Percentiles rank a stretch among this genome's conserved stretches.
phyloP scores from a whole-genome alignment of 1,139 yeast genomes.

The Lodderomyces parapsilosis region DNA sequence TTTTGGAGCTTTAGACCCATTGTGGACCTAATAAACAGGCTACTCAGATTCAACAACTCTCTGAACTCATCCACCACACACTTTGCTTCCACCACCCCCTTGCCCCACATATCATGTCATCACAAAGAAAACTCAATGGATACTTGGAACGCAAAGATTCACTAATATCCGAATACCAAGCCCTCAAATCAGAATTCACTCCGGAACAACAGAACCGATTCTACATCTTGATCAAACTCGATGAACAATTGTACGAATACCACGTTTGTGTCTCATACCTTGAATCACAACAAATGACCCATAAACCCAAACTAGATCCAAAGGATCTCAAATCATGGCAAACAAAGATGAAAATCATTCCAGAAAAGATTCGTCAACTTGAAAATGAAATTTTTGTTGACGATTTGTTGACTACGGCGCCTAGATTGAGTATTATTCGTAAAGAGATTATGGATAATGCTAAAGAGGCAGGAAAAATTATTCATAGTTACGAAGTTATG shows the following conservation, averaged over 20 bases:
- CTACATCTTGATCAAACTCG: conserved; percentile 22
- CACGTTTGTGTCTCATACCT: conserved; percentile 19
- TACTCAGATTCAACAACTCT: no score
- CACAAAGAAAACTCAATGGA: conserved; percentile 18
- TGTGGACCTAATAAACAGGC: no score
- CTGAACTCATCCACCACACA: conserved; percentile 3
- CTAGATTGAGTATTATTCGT: conserved; percentile 26
- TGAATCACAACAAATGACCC: conserved; percentile 6
- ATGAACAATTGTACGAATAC: conserved; percentile 24
- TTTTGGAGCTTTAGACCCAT: no score
- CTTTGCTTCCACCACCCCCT: background rate
- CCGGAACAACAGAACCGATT: conserved; percentile 16
- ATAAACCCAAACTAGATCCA: conserved; percentile 9
- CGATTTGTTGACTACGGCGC: conserved; percentile 21
- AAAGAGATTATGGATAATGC: conserved; percentile 32
- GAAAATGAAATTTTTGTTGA: conserved; percentile 19
- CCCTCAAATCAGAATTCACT: conserved; percentile 16
- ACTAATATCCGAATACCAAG: conserved; percentile 16
- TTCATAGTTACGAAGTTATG: conserved; percentile 1
- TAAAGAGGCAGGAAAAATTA: conserved; percentile 29
- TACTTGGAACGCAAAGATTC: conserved; percentile 21
- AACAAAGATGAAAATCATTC: background rate
- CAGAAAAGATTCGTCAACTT: conserved; percentile 7
- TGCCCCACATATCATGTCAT: conserved; percentile 8
- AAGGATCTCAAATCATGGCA: background rate